Evolutionary conservation across 129 eudicot species (phyloP), one percentile per base, ranked within the genome.

Genomic region (Centella asiatica): DNA sequence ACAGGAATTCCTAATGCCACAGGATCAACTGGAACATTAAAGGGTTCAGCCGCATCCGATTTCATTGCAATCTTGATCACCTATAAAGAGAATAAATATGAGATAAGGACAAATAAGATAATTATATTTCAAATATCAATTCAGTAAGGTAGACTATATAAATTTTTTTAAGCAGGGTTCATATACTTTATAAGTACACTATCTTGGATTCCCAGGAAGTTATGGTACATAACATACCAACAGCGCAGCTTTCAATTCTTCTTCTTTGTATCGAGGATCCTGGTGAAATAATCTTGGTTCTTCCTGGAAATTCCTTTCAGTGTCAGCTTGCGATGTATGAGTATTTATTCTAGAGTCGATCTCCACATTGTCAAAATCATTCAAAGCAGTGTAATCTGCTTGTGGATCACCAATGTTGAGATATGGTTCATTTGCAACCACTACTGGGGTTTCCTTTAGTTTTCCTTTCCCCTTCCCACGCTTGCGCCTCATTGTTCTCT

Each of bases 1-100:
- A 89, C 97, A 11, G 95, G 97, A 71, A 89, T 80, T 58, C 83
- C 96, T 52, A 88, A 79, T 28, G 84, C 88, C 63, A 82, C 46
- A 15, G 97, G 90, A 69, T 89, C 76, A 40, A 89, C 97, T 4
- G 97, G 97, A 28, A 64, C 71, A 72, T 83, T 82, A 60, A 89
- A 89, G 55, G 95, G 95, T 57, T 69, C 88, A 36, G 97, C 90
- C 26, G 85, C 90, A 64, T 89, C 90, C 86, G 76, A 73, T 60
- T 85, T 82, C 95, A 89, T 89, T 42, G 82, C 61, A 76, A 82
- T 85, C 61, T 63, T 85, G 6, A 89, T 78, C 25, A 89, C 95
- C 97, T 89, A 61, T 0, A 18, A 34, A 18, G 48, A 33, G 48
- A 33, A n/a, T n/a, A n/a, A n/a, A n/a, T n/a, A n/a, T 23, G n/a